Evolutionary conservation across 2,329 filamentous ascomycete genomes (phyloP).

Genomic region (Zalaria obscura): DNA sequence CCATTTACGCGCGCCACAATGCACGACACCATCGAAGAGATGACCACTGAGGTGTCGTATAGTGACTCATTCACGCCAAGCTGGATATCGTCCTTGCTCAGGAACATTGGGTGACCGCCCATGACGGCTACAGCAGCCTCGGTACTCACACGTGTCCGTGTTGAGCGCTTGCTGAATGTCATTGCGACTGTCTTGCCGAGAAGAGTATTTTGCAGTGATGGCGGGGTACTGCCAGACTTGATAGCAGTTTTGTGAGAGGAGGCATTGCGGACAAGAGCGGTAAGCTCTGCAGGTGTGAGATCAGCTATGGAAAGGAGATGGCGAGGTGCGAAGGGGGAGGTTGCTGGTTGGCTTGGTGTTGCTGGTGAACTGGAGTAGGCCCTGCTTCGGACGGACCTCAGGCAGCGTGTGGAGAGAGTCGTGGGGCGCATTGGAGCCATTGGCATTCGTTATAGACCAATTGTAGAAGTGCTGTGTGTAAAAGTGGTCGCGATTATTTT

Average conservation of each 20-base stretch:
- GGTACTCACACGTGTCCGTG: constrained; percentile 82
- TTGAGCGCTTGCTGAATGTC: constrained; percentile 95
- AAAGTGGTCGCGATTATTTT: not conserved
- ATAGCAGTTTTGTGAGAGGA: constrained; percentile 59
- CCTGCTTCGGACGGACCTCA: not conserved
- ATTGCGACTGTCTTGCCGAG: constrained; percentile 74
- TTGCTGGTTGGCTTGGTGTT: constrained; percentile 20
- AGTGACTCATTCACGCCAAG: constrained; percentile 91
- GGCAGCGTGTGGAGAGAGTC: not conserved
- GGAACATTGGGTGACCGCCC: constrained; percentile 90
- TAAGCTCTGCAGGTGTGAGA: constrained; percentile 65
- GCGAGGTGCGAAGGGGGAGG: constrained; percentile 51
- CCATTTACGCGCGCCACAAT: constrained; percentile 38
- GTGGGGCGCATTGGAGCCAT: not conserved
- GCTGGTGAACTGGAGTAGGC: constrained; percentile 11
- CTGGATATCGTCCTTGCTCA: constrained; percentile 92
- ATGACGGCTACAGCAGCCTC: constrained; percentile 80
- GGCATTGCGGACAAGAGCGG: constrained; percentile 71
- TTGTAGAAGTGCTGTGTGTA: not conserved
- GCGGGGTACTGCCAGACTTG: constrained; percentile 50
- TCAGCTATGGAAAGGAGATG: constrained; percentile 89
- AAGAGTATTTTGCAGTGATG: constrained; percentile 46
- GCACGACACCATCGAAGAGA: constrained; percentile 55
- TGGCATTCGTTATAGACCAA: not conserved
- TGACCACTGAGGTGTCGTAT: constrained; percentile 81